A percentile compares a stretch with the other conserved stretches of the same genome.
Evolutionary conservation across 2,329 filamentous ascomycete species (phyloP).

Genomic region (Trichoderma afroharzianum): DNA sequence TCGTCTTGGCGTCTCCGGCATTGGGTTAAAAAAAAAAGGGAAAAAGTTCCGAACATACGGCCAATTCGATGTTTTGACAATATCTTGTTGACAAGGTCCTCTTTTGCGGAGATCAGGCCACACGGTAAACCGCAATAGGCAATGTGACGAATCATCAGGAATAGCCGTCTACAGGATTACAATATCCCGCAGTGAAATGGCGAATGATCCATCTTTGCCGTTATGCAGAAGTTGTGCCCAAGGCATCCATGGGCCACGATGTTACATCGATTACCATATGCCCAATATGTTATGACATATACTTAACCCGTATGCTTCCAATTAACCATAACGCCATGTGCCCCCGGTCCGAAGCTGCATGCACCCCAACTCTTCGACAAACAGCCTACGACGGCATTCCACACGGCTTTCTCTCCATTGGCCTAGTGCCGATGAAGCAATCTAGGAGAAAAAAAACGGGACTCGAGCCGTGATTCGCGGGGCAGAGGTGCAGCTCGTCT

Average conservation of each 20-base stretch:
- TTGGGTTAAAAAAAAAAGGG: background rate
- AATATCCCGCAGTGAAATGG: background rate
- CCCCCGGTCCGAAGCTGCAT: background rate
- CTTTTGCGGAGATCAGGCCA: background rate
- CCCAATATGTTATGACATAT: background rate
- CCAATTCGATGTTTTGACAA: background rate
- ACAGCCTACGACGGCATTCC: background rate
- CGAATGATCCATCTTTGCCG: slow-evolving; percentile 3
- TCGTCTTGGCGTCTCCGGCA: background rate
- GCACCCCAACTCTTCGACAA: background rate
- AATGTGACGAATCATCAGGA: background rate
- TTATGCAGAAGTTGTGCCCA: background rate
- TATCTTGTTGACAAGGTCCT: background rate
- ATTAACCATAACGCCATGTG: slow-evolving; percentile 8
- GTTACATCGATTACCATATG: background rate
- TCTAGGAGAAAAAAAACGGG: background rate
- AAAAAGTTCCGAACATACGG: background rate
- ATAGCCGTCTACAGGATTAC: background rate
- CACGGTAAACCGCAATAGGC: background rate
- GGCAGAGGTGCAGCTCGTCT: background rate
- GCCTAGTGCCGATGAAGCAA: slow-evolving; percentile 8
- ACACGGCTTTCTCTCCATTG: background rate
- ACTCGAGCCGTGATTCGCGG: background rate
- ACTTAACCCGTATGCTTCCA: slow-evolving; percentile 1
- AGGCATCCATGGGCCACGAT: background rate